A percentile compares a stretch with the other conserved stretches of the same genome.
phyloP scores from a whole-genome alignment of 495 filamentous ascomycete genomes.

The Trichocladium uniseriatum region DNA sequence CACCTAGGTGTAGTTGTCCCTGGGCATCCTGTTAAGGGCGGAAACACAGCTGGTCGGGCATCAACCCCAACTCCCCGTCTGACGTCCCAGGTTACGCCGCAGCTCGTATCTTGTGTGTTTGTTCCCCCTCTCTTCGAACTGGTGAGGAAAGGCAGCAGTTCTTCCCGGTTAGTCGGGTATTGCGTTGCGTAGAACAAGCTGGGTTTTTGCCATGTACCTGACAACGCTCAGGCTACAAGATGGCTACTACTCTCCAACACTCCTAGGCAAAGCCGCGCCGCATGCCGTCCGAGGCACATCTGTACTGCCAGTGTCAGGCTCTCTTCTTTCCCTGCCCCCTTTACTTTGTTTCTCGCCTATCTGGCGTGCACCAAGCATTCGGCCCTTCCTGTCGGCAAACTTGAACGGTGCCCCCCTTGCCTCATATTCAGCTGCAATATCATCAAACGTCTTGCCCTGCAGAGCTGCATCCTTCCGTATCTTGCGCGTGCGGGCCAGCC shows the following conservation, averaged over 20 bases:
- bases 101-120: conserved; percentile 17
- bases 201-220: neutral
- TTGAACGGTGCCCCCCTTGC: conserved; percentile 27
- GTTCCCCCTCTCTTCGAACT: neutral
- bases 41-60: neutral
- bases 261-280: neutral
- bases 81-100: conserved; percentile 14
- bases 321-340: neutral
- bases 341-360: neutral
- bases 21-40: too few relatives aligned
- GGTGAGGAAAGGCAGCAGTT: neutral
- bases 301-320: neutral
- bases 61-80: neutral
- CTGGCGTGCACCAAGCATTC: neutral
- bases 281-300: neutral
- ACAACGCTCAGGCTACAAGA: neutral
- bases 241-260: too few relatives aligned
- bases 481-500: conserved; percentile 54
- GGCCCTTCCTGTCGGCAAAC: conserved; percentile 32
- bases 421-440: conserved; percentile 42
- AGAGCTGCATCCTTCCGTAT: conserved; percentile 49
- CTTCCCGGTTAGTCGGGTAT: conserved; percentile 2
- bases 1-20: too few relatives aligned
- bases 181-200: conserved; percentile 1
- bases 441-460: conserved; percentile 52